phyloP scores from a whole-genome alignment of 305 asterid species.

The Fraxinus xanthoxyloides region DNA sequence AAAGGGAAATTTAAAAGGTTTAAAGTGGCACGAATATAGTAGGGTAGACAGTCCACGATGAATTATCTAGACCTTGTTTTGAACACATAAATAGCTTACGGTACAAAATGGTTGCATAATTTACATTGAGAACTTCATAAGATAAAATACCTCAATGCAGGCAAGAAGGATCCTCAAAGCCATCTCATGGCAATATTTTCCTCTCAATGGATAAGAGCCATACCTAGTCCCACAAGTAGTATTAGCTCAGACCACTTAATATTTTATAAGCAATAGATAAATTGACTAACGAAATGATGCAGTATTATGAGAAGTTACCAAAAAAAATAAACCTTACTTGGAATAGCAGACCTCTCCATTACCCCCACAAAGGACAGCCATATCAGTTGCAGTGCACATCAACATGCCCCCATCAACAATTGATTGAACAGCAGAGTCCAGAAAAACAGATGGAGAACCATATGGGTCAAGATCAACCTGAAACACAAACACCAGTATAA shows the following conservation, averaged over 20 bases:
- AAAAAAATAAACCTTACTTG: conserved; percentile 57
- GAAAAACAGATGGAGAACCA: conserved; percentile 93
- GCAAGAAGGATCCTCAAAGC: conserved; percentile 95
- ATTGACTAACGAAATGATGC: background rate
- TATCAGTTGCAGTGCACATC: conserved; percentile 98
- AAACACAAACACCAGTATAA: conserved; percentile 5
- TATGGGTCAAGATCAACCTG: conserved; percentile 99
- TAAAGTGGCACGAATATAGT: background rate
- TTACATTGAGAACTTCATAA: conserved; percentile 1
- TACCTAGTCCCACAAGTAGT: conserved; percentile 51
- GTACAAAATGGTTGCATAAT: background rate
- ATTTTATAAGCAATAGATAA: background rate
- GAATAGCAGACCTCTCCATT: conserved; percentile 98
- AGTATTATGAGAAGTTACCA: conserved; percentile 1
- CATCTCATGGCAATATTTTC: conserved; percentile 97
- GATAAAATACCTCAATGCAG: conserved; percentile 69
- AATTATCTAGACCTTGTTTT: background rate
- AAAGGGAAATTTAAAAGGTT: background rate
- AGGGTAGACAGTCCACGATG: background rate
- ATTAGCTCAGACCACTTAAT: conserved; percentile 18
- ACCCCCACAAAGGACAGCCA: conserved; percentile 97
- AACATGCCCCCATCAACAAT: conserved; percentile 89
- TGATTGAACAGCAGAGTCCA: conserved; percentile 96
- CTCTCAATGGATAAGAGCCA: conserved; percentile 92
- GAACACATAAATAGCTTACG: background rate